Conservation (phyloP, 2,329 filamentous ascomycete genomes). For the Cladosporium cucumerinum region DNA sequence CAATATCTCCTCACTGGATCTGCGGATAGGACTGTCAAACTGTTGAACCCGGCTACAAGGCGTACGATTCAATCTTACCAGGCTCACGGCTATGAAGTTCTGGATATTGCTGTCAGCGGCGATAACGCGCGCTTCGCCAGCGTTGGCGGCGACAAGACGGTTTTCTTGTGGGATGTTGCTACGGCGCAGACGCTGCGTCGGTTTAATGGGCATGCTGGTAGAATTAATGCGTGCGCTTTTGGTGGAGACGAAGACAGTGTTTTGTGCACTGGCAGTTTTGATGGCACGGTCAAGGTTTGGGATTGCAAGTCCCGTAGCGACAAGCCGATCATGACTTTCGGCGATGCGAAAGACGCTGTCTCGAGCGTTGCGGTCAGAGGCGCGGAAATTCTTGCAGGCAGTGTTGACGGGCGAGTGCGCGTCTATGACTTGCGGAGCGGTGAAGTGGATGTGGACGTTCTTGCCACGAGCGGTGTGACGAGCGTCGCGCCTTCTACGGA, state of each 20-base stretch:
- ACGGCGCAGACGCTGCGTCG: conserved; percentile 73
- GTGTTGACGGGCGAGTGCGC: conserved; percentile 79
- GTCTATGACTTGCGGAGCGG: conserved; percentile 82
- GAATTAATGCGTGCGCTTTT: conserved; percentile 77
- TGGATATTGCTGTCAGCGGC: conserved; percentile 67
- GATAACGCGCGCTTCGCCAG: conserved; percentile 85
- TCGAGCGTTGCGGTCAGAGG: conserved; percentile 42
- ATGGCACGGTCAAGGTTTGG: conserved; percentile 75
- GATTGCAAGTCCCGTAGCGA: conserved; percentile 55
- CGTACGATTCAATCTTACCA: conserved; percentile 79
- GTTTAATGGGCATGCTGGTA: conserved; percentile 62
- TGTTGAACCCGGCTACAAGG: conserved; percentile 67
- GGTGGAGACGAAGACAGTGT: conserved; percentile 72
- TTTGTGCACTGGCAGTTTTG: conserved; percentile 69
- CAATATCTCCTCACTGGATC: conserved; percentile 74
- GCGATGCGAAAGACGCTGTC: conserved; percentile 70
- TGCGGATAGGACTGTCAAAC: conserved; percentile 76
- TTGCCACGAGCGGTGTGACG: conserved; percentile 56
- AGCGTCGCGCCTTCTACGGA: conserved; percentile 69
- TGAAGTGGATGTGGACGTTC: conserved; percentile 64
- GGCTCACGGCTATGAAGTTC: conserved; percentile 88
- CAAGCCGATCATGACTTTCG: conserved; percentile 68
- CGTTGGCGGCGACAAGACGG: conserved; percentile 82
- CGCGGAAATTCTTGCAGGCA: conserved; percentile 64
- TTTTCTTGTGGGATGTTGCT: conserved; percentile 93